phyloP scores from a whole-genome alignment of 331 rosid genomes.

The Acacia pycnantha region DNA sequence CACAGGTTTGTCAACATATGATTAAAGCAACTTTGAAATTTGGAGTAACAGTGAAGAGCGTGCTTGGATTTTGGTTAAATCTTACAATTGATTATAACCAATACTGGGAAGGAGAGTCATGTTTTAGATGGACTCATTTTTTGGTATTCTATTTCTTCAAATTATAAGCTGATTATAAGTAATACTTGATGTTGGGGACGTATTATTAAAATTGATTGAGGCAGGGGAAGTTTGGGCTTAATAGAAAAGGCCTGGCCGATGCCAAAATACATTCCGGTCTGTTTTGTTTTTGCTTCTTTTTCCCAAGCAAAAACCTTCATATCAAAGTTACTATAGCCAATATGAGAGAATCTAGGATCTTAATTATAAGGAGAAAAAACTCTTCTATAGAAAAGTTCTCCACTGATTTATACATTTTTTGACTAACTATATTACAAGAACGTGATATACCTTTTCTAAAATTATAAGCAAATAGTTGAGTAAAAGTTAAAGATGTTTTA shows the following conservation, averaged over 20 bases:
- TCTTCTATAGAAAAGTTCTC: not conserved
- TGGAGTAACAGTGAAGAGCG: not conserved
- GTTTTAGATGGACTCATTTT: not conserved
- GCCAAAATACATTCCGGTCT: not conserved
- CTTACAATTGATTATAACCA: not conserved
- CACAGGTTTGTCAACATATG: constrained; percentile 61
- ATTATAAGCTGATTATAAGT: not conserved
- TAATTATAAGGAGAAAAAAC: not conserved
- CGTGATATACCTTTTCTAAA: not conserved
- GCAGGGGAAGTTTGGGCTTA: not conserved
- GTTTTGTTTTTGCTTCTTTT: not conserved
- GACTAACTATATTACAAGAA: not conserved
- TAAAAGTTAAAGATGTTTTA: not conserved
- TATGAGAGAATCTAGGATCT: not conserved
- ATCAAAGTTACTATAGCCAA: not conserved
- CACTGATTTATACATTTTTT: not conserved
- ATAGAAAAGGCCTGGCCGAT: not conserved
- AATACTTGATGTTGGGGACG: not conserved
- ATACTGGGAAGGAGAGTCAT: not conserved
- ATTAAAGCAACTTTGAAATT: constrained; percentile 19
- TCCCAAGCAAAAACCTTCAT: not conserved
- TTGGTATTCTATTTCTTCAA: not conserved
- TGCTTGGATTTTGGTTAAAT: constrained; percentile 11
- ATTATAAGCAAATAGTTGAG: not conserved
- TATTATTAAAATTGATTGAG: not conserved